Base-by-base conservation (phyloP, 2,329 filamentous ascomycete genomes). In the Aspergillus vadensis region DNA sequence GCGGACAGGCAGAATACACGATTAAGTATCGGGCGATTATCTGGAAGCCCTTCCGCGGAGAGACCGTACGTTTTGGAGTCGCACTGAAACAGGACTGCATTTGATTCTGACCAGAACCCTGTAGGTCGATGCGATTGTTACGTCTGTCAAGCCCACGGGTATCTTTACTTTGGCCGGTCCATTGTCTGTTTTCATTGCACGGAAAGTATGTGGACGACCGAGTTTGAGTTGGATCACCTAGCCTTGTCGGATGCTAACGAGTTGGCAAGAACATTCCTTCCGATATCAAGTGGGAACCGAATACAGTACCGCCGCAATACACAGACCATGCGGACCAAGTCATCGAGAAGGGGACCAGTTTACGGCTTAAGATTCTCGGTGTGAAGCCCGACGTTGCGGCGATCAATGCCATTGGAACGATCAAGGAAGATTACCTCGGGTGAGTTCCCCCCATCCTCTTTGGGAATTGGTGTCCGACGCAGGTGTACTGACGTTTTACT, bases 371-470 rank as follows among this genome's bases (percentile, higher is more conserved):
- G 80, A 89, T 99, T 65, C 91, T 97, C 69, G 95, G 95, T 77
- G 91, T 94, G 54, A 87, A 96, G 77, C 93, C 91, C 65, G 95
- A 98, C 76, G 91, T 98, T 55, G 92, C 91, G 64, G 90, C 91
- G 75, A 96, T 99, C 86, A 97, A 91, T 84, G 95, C 94, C 39
- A 96, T 99, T 76, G 95, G 93, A 62, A 98, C 92, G 68, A 97
- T 99, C 81, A 97, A 96, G 79, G 94, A 89, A 74, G 86, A 81
- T 69, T 82, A 76, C 65, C 74, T 82, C 66, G 80, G 80, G 80
- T 81, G 66, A 66, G 77, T 71, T 21, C 5, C 50, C 5, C 50
- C 32, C 23, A 23, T 10, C 2, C 23, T 50, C 21, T 43, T 21
- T 49, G 10, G 19, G 19, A 6, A 17, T 41, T 17, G 1, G 21